phyloP scores from a whole-genome alignment of 1,284 basidiomycete species.

The Ceratobasidium papillatum region DNA sequence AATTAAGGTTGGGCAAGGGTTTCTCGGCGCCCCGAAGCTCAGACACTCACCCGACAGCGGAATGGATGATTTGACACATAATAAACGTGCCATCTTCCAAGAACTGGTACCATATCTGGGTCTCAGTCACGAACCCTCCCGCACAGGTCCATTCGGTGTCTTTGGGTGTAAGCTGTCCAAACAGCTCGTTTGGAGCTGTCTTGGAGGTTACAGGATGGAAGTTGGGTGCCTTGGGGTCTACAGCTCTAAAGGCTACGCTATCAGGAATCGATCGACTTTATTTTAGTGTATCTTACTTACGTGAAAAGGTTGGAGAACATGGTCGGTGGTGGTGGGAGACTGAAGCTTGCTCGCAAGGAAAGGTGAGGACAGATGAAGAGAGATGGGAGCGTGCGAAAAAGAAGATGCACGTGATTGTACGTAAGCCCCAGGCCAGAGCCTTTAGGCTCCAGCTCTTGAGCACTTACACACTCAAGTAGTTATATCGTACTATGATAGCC shows the following conservation, averaged over 20 bases:
- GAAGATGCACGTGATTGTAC: background rate
- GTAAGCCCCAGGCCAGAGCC: background rate
- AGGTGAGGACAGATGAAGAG: slow-evolving; percentile 49
- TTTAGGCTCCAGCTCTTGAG: too few relatives aligned
- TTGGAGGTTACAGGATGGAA: slow-evolving; percentile 76
- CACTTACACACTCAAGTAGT: too few relatives aligned
- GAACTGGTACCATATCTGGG: slow-evolving; percentile 88
- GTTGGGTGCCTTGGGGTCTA: slow-evolving; percentile 65
- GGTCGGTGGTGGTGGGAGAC: slow-evolving; percentile 49
- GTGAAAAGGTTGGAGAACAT: slow-evolving; percentile 79
- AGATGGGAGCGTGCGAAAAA: slow-evolving; percentile 42
- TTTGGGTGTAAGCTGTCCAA: slow-evolving; percentile 72
- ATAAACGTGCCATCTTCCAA: slow-evolving; percentile 84
- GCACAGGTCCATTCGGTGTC: slow-evolving; percentile 88
- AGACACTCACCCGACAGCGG: slow-evolving; percentile 83
- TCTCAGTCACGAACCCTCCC: slow-evolving; percentile 91
- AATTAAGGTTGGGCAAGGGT: background rate
- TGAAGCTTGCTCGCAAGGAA: slow-evolving; percentile 46
- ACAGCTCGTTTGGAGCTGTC: slow-evolving; percentile 63
- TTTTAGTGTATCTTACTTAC: slow-evolving; percentile 58
- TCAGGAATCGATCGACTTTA: slow-evolving; percentile 39
- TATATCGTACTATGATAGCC: too few relatives aligned
- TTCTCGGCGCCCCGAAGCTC: slow-evolving; percentile 32
- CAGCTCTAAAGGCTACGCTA: slow-evolving; percentile 43
- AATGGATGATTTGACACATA: slow-evolving; percentile 96